Percentiles rank a stretch among this genome's conserved stretches.
Evolutionary conservation across 176 grass and related monocot species (phyloP).

Genomic region (Echinochloa phyllopogon): DNA sequence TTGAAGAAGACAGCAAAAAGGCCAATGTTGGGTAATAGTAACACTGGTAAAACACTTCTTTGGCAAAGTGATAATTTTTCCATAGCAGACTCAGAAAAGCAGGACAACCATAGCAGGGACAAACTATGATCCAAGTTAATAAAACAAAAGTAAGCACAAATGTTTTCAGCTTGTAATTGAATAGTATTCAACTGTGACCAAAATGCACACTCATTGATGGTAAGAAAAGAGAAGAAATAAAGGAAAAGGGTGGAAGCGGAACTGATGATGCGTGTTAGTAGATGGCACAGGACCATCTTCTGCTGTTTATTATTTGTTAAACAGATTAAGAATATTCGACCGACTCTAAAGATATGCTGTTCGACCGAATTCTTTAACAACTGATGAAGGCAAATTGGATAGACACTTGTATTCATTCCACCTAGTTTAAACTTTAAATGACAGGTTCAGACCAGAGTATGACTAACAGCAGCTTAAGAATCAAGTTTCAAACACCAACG

Average conservation of each 20-base stretch:
- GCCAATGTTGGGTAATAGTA: neutral
- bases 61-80: slow-evolving; percentile 4
- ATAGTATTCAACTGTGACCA: neutral
- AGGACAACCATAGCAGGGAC: neutral
- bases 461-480: neutral
- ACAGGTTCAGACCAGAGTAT: neutral
- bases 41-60: neutral
- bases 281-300: neutral
- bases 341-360: neutral
- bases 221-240: neutral
- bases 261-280: neutral
- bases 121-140: slow-evolving; percentile 1
- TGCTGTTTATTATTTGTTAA: neutral
- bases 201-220: neutral
- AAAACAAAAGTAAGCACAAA: neutral
- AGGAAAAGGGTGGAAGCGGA: neutral
- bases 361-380: neutral
- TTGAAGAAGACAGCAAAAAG: neutral
- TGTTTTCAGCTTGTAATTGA: slow-evolving; percentile 13
- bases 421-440: neutral
- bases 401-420: too few relatives aligned
- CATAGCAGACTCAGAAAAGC: neutral
- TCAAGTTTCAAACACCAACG: neutral
- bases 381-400: neutral
- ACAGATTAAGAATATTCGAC: neutral